phyloP scores from a whole-genome alignment of 768 basidiomycete genomes.

The Pulveroboletus sp. region DNA sequence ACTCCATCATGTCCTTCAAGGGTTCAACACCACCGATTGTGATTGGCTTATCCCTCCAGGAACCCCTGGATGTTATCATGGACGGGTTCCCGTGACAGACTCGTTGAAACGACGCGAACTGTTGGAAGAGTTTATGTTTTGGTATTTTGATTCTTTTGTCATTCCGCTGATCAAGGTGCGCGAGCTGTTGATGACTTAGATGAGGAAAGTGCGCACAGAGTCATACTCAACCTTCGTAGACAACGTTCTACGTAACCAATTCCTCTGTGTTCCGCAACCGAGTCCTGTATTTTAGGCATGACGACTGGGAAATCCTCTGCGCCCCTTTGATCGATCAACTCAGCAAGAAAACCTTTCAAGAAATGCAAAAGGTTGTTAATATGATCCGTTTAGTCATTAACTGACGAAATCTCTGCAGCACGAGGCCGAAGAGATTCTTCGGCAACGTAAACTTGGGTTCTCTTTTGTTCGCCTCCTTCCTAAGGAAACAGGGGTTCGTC shows the following conservation, averaged over 20 bases:
- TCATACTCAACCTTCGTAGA: slow-evolving; percentile 40
- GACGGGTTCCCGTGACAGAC: slow-evolving; percentile 59
- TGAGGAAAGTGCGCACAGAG: not conserved
- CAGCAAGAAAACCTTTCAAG: slow-evolving; percentile 61
- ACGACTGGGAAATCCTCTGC: slow-evolving; percentile 87
- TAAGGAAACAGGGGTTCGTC: slow-evolving; percentile 91
- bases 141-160: slow-evolving; percentile 89
- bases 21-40: slow-evolving; percentile 68
- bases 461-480: slow-evolving; percentile 87
- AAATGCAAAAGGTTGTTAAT: slow-evolving; percentile 54
- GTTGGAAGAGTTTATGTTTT: slow-evolving; percentile 84
- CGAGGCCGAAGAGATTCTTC: slow-evolving; percentile 61
- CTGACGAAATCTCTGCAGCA: slow-evolving; percentile 35
- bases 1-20: slow-evolving; percentile 73
- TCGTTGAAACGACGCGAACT: slow-evolving; percentile 73
- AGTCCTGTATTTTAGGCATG: slow-evolving; percentile 88
- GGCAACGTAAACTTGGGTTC: slow-evolving; percentile 72
- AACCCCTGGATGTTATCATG: slow-evolving; percentile 33
- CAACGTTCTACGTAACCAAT: slow-evolving; percentile 91
- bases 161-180: slow-evolving; percentile 72
- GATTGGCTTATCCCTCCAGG: slow-evolving; percentile 67
- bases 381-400: not conserved
- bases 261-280: slow-evolving; percentile 80
- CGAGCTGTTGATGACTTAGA: not conserved
- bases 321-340: slow-evolving; percentile 77